phyloP scores from a whole-genome alignment of 495 filamentous ascomycete genomes.

The Hypoxylon lenormandii region DNA sequence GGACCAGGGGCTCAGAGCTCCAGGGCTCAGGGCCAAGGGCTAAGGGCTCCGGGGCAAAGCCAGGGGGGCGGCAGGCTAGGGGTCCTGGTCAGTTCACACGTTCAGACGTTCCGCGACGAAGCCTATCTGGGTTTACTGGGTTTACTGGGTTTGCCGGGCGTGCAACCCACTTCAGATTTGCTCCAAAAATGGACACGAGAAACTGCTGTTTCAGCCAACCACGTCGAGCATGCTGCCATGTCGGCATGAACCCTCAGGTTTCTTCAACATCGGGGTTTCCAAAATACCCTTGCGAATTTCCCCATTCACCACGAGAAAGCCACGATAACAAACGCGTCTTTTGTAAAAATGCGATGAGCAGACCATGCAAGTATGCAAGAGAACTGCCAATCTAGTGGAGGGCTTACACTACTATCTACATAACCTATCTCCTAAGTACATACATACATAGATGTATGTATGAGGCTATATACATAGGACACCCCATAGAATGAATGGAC shows the following conservation, averaged over 20 bases:
- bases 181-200: conserved; percentile 68
- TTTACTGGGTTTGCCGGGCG: conserved; percentile 30
- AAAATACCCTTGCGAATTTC: conserved; percentile 39
- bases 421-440: too few species aligned
- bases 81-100: conserved; percentile 43
- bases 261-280: conserved; percentile 43
- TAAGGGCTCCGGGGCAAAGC: conserved; percentile 40
- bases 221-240: conserved; percentile 43
- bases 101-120: conserved; percentile 46
- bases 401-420: conserved; percentile 18
- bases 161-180: conserved; percentile 45
- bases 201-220: conserved; percentile 64
- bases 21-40: conserved; percentile 28
- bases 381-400: conserved; percentile 1
- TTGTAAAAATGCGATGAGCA: conserved; percentile 38
- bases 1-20: conserved; percentile 17
- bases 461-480: conserved; percentile 12
- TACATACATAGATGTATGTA: too few species aligned
- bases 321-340: conserved; percentile 33
- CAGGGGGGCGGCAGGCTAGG: conserved; percentile 34
- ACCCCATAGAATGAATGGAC: conserved; percentile 6
- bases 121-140: conserved; percentile 38
- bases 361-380: conserved; percentile 18
- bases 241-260: conserved; percentile 21
- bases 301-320: conserved; percentile 36